phyloP scores from a whole-genome alignment of 2,329 filamentous ascomycete species.

The Trichoderma hamatum region DNA sequence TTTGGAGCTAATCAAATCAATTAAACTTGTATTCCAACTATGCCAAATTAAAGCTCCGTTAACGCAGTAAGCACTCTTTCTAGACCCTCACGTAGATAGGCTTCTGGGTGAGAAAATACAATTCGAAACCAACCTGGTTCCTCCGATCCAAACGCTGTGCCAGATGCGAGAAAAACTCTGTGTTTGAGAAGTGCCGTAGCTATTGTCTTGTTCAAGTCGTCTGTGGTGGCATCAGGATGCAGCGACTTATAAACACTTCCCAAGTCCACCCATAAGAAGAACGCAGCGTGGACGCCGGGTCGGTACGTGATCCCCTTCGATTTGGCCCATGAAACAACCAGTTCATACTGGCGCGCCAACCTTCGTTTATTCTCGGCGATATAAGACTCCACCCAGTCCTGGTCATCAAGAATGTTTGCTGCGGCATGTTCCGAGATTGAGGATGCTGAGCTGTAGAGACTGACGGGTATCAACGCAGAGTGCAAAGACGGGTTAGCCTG shows the following conservation, averaged over 20 bases:
- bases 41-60: neutral
- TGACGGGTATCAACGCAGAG: slow-evolving; percentile 41
- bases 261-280: slow-evolving; percentile 59
- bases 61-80: slow-evolving; percentile 27
- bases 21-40: neutral
- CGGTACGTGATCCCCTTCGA: slow-evolving; percentile 48
- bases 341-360: slow-evolving; percentile 45
- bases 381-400: slow-evolving; percentile 48
- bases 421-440: slow-evolving; percentile 46
- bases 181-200: slow-evolving; percentile 36
- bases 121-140: slow-evolving; percentile 44
- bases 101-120: slow-evolving; percentile 41
- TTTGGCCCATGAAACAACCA: slow-evolving; percentile 42
- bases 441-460: slow-evolving; percentile 50
- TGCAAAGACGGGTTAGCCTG: slow-evolving; percentile 48
- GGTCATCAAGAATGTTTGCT: slow-evolving; percentile 48
- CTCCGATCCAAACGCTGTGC: slow-evolving; percentile 43
- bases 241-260: slow-evolving; percentile 35
- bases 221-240: slow-evolving; percentile 28
- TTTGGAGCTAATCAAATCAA: neutral
- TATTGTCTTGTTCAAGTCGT: slow-evolving; percentile 34
- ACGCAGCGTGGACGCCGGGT: slow-evolving; percentile 53
- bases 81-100: slow-evolving; percentile 34
- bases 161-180: slow-evolving; percentile 43
- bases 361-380: slow-evolving; percentile 46